phyloP scores from a whole-genome alignment of 2,329 filamentous ascomycete genomes.

The Xylariaceae sp. region DNA sequence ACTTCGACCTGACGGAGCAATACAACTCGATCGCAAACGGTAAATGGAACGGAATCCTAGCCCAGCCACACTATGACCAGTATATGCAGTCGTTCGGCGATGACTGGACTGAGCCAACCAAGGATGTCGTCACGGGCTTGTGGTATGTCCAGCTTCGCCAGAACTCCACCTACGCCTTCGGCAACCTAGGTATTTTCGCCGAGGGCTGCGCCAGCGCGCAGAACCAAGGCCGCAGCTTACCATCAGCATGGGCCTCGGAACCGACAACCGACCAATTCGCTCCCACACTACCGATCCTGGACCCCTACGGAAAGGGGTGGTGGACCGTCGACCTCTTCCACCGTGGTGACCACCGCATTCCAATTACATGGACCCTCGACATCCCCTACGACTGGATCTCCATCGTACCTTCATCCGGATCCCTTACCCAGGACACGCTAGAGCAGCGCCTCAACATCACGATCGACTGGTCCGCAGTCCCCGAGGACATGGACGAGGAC shows the following conservation, averaged over 20 bases:
- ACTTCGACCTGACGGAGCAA: slow-evolving; percentile 44
- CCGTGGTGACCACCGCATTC: slow-evolving; percentile 37
- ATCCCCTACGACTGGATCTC: slow-evolving; percentile 37
- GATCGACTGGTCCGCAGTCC: slow-evolving; percentile 42
- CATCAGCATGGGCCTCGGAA: slow-evolving; percentile 37
- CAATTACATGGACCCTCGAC: slow-evolving; percentile 37
- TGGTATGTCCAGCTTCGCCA: slow-evolving; percentile 48
- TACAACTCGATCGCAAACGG: slow-evolving; percentile 48
- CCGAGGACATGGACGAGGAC: slow-evolving; percentile 29
- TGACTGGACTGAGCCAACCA: slow-evolving; percentile 52
- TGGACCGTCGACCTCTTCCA: slow-evolving; percentile 48
- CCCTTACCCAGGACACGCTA: slow-evolving; percentile 34
- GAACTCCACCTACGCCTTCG: slow-evolving; percentile 44
- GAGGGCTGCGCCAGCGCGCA: slow-evolving; percentile 53
- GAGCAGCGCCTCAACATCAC: slow-evolving; percentile 43
- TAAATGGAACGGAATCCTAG: slow-evolving; percentile 54
- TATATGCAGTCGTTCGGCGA: slow-evolving; percentile 53
- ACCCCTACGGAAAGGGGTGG: slow-evolving; percentile 41
- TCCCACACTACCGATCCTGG: slow-evolving; percentile 41
- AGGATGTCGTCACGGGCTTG: slow-evolving; percentile 50
- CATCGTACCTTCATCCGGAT: slow-evolving; percentile 17
- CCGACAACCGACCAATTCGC: slow-evolving; percentile 35
- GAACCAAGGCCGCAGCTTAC: slow-evolving; percentile 48
- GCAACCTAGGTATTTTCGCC: slow-evolving; percentile 50
- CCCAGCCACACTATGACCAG: slow-evolving; percentile 40